Evolutionary conservation across 768 basidiomycete species (phyloP).

Genomic region (Agaricus blazei): DNA sequence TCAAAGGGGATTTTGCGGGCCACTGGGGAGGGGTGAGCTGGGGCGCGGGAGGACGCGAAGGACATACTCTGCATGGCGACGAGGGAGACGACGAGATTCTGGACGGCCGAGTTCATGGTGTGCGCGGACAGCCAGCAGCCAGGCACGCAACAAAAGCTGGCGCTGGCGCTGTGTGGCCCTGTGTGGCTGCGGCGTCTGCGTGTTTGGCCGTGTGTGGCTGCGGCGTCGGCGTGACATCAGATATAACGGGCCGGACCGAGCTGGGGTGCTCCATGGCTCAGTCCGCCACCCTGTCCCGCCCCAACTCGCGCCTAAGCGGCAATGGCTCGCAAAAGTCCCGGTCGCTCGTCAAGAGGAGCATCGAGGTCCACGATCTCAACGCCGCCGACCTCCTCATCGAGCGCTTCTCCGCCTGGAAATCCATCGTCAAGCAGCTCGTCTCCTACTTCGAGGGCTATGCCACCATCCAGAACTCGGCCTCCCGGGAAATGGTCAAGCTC

Average conservation of each 20-base stretch:
- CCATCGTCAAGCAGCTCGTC: conserved; percentile 92
- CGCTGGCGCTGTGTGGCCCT: too few relatives aligned
- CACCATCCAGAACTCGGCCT: conserved; percentile 94
- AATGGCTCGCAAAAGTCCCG: conserved; percentile 72
- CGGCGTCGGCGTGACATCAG: not conserved
- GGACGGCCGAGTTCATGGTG: conserved; percentile 69
- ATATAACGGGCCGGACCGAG: not conserved
- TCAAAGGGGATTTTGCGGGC: conserved; percentile 90
- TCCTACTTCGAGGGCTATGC: conserved; percentile 77
- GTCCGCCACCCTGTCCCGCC: conserved; percentile 49
- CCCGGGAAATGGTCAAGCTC: conserved; percentile 88
- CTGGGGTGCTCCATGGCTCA: not conserved
- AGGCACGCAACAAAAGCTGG: too few relatives aligned
- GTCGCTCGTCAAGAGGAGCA: conserved; percentile 92
- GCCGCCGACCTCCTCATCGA: conserved; percentile 97
- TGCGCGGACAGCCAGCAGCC: too few relatives aligned
- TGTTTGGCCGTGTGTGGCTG: conserved; percentile 6
- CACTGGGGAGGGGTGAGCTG: conserved; percentile 39
- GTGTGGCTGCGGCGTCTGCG: not conserved
- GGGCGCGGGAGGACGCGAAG: not conserved
- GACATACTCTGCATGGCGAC: conserved; percentile 83
- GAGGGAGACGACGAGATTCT: conserved; percentile 86
- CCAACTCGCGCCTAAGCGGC: conserved; percentile 60
- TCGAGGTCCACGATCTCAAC: conserved; percentile 82
- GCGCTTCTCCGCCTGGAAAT: conserved; percentile 91